phyloP scores from a whole-genome alignment of 2,329 filamentous ascomycete genomes.

The Periconia sp. region DNA sequence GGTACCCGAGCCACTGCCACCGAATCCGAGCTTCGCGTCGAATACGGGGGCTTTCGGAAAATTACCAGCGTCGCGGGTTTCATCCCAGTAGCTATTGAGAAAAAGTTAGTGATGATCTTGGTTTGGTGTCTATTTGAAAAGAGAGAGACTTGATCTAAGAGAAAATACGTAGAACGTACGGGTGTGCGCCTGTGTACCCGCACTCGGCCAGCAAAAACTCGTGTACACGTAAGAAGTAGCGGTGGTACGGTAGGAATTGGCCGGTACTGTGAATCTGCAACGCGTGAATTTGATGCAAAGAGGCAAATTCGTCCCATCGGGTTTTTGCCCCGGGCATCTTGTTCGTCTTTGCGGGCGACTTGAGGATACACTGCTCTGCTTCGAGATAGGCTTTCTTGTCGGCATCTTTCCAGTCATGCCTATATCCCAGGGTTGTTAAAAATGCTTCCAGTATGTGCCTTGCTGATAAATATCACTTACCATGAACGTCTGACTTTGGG shows the following conservation, averaged over 20 bases:
- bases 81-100: conserved; percentile 6
- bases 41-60: background rate
- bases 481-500: background rate
- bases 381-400: conserved; percentile 9
- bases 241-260: conserved; percentile 38
- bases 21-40: background rate
- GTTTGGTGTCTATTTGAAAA: background rate
- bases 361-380: conserved; percentile 9
- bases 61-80: background rate
- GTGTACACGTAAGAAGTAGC: background rate
- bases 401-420: conserved; percentile 1
- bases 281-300: background rate
- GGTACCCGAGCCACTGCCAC: background rate
- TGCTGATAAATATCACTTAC: background rate
- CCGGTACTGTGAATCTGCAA: background rate
- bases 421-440: background rate
- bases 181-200: conserved; percentile 14
- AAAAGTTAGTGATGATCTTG: background rate
- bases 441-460: too few species aligned
- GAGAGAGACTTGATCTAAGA: background rate
- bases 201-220: conserved; percentile 1
- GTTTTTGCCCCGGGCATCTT: background rate
- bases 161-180: background rate
- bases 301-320: conserved; percentile 6
- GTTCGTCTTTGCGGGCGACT: conserved; percentile 1